Evolutionary conservation across 2,329 filamentous ascomycete species (phyloP).

Genomic region (Colletotrichum orbiculare): DNA sequence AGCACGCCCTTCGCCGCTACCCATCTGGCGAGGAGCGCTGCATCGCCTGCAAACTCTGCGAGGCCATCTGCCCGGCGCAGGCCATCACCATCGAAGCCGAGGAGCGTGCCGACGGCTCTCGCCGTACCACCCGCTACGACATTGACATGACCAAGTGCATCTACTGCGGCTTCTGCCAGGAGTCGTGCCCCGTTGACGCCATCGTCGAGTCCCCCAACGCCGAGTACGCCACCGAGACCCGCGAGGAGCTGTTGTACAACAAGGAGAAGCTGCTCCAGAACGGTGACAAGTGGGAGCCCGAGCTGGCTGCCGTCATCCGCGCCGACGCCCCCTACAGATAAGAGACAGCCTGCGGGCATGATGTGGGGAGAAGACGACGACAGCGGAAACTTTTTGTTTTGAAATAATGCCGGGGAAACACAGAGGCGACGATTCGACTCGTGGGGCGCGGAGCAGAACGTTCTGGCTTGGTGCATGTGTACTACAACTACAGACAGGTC

Average conservation of each 20-base stretch:
- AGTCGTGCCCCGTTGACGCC: conserved; percentile 97
- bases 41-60: conserved; percentile 99
- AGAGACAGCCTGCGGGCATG: conserved; percentile 35
- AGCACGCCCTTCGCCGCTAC: conserved; percentile 96
- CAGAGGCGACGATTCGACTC: neutral
- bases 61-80: conserved; percentile 97
- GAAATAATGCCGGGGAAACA: conserved; percentile 21
- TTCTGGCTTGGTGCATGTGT: conserved; percentile 30
- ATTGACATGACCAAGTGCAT: conserved; percentile 99
- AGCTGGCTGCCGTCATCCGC: conserved; percentile 90
- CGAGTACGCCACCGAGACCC: conserved; percentile 73
- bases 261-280: conserved; percentile 94
- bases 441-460: conserved; percentile 19
- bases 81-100: conserved; percentile 99
- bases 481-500: conserved; percentile 33
- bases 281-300: conserved; percentile 97
- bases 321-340: conserved; percentile 94
- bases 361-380: neutral
- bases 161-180: conserved; percentile 99
- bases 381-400: conserved; percentile 13
- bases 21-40: conserved; percentile 98
- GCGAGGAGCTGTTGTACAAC: conserved; percentile 97
- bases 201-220: conserved; percentile 75
- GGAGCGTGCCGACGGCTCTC: conserved; percentile 94
- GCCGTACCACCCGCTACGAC: conserved; percentile 96